phyloP scores from a whole-genome alignment of 2,329 filamentous ascomycete genomes.

The Dissoconium aciculare region DNA sequence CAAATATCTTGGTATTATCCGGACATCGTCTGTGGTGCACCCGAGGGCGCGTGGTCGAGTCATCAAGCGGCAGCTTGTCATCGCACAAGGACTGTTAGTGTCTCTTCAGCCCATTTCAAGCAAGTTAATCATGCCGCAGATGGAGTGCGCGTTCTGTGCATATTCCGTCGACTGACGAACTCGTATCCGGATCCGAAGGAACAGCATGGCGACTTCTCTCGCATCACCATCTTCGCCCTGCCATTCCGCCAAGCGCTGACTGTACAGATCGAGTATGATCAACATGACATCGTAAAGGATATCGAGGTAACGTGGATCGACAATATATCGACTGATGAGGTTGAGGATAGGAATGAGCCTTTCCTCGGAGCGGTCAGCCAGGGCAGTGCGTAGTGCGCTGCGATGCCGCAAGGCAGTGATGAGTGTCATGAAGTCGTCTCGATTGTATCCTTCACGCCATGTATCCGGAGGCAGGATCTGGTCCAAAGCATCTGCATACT shows the following conservation, averaged over 20 bases:
- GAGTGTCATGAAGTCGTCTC: slow-evolving; percentile 49
- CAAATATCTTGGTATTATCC: background rate
- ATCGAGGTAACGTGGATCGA: slow-evolving; percentile 65
- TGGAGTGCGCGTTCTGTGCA: slow-evolving; percentile 67
- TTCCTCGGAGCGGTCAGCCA: slow-evolving; percentile 66
- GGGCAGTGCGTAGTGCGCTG: slow-evolving; percentile 64
- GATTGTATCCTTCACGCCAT: slow-evolving; percentile 12
- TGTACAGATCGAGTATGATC: slow-evolving; percentile 74
- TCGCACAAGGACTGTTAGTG: background rate
- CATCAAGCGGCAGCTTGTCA: background rate
- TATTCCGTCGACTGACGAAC: slow-evolving; percentile 68
- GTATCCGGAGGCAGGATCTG: slow-evolving; percentile 42
- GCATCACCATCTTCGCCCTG: slow-evolving; percentile 17
- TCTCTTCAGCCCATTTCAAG: slow-evolving; percentile 38
- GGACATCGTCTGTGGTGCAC: too few species aligned
- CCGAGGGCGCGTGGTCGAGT: too few species aligned
- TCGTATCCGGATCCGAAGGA: slow-evolving; percentile 50
- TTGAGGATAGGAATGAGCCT: slow-evolving; percentile 67
- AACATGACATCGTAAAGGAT: slow-evolving; percentile 73
- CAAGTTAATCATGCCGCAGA: slow-evolving; percentile 77
- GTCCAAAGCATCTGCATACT: slow-evolving; percentile 67
- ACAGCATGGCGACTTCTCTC: slow-evolving; percentile 39
- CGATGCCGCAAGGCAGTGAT: slow-evolving; percentile 77
- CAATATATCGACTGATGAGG: slow-evolving; percentile 70
- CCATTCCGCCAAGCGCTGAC: slow-evolving; percentile 50